Base-by-base conservation (phyloP, 2,329 filamentous ascomycete genomes). In the Pseudogymnoascus sp. region DNA sequence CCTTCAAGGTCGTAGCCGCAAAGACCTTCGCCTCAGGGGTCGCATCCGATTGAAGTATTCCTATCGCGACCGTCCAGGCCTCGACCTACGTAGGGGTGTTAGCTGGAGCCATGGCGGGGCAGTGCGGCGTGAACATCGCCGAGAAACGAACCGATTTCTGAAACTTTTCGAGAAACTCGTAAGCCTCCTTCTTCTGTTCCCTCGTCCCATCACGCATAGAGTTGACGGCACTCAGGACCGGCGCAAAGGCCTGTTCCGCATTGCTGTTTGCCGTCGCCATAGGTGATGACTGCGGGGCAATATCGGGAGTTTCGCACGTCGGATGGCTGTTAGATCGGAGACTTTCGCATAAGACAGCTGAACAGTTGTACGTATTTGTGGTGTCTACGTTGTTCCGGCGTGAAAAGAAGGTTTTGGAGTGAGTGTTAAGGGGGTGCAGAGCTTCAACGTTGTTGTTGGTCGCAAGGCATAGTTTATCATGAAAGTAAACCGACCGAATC, bases 1-100 rank as follows among this genome's bases (percentile, higher is more conserved):
- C 95, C 80, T 96, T 96, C 73, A 99, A 81, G 61, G 95, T 99
- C 56, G 93, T 97, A 64, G 95, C 95, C 56, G 95, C 95, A 76
- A 99, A 99, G 65, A 99, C 81, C 75, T 95, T 95, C 25, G 91
- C 90, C 75, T 96, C 92, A 60, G 89, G 83, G 67, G 93, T 88
- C 63, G 89, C 85, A 67, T 89, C 83, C 60, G 91, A 90, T 75
- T 96, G 91, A 66, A 99, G 80, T 67, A 99, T 90, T 62, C 87
- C 85, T 74, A 97, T 88, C 66, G 92, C 93, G 56, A 89, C 88
- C 50, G 88, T 88, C 95, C 95, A 99, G 69, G 95, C 95, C 75
- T 91, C 90, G 73, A 90, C 83, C 91, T 96, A 42, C 62, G 60
- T 60, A 60, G 31, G n/a, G 31, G 25, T 31, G 61, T 63, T 62